These are phyloP conservation scores for Stipa capillata DNA, from an alignment of 176 grass and related monocot species.

Conservation along the genomic window DNA sequence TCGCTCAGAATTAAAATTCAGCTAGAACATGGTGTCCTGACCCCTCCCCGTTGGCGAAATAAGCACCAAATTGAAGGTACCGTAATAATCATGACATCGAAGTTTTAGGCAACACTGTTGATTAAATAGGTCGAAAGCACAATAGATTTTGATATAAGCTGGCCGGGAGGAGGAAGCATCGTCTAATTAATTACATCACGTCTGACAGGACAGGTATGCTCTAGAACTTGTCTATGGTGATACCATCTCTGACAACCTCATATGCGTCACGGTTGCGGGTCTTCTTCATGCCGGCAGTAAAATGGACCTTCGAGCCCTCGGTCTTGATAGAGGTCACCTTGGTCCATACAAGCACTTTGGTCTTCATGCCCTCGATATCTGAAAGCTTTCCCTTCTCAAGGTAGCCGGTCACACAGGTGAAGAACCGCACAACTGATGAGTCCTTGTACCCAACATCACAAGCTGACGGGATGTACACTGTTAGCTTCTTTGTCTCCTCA, in stretches of 20 bases:
- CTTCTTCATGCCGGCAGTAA: slow-evolving; percentile 67
- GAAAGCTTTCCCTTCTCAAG: slow-evolving; percentile 84
- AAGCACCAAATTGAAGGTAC: neutral
- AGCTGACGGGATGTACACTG: slow-evolving; percentile 59
- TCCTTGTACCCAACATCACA: slow-evolving; percentile 96
- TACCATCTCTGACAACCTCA: slow-evolving; percentile 75
- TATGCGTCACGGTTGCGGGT: slow-evolving; percentile 66
- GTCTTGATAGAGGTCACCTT: slow-evolving; percentile 65
- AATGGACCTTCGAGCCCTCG: slow-evolving; percentile 81
- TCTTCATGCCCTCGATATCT: slow-evolving; percentile 86
- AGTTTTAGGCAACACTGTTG: neutral
- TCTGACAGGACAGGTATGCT: neutral
- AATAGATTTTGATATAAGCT: neutral
- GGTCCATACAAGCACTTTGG: slow-evolving; percentile 78
- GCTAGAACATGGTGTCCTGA: neutral
- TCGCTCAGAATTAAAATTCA: neutral
- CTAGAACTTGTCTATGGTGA: slow-evolving; percentile 87
- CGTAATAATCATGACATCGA: neutral
- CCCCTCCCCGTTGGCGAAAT: neutral
- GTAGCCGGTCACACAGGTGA: slow-evolving; percentile 75
- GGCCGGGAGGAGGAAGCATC: neutral
- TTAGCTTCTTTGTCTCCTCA: slow-evolving; percentile 74
- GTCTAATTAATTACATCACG: slow-evolving; percentile 23
- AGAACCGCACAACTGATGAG: slow-evolving; percentile 81
- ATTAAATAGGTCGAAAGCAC: neutral